A percentile compares a stretch with the other conserved stretches of the same genome.
Conservation (phyloP, 106 monocot genomes). For the Dendrobium officinale region DNA sequence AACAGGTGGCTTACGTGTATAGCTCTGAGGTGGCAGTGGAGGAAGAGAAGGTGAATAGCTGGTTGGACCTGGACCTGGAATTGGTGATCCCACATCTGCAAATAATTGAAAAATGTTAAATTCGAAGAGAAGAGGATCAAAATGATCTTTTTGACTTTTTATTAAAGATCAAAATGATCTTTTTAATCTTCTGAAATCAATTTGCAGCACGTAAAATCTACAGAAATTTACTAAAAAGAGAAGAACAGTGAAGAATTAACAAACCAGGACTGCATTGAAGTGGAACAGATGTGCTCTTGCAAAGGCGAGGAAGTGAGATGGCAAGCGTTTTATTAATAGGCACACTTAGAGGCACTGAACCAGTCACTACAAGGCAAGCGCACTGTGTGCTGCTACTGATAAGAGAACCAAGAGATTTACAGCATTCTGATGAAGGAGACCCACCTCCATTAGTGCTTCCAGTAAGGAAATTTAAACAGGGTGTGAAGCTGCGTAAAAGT, state of each 20-base stretch:
- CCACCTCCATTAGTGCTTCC: conserved; percentile 79
- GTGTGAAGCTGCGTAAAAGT: conserved; percentile 68
- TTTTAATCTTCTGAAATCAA: too few species aligned
- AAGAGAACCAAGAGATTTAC: conserved; percentile 38
- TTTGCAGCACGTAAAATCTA: too few species aligned
- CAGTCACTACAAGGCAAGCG: conserved; percentile 71
- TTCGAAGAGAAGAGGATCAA: not conserved
- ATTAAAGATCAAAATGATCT: too few species aligned
- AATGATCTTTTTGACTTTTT: too few species aligned
- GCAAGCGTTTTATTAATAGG: conserved; percentile 66
- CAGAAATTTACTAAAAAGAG: too few species aligned
- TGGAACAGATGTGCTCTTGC: conserved; percentile 42
- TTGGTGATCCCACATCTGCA: conserved; percentile 33
- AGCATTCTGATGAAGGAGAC: conserved; percentile 62
- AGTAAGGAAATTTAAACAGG: conserved; percentile 72
- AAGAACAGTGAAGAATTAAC: too few species aligned
- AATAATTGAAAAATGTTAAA: not conserved
- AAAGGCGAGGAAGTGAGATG: conserved; percentile 47
- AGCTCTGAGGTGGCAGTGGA: conserved; percentile 2
- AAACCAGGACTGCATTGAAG: conserved; percentile 46
- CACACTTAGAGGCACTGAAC: conserved; percentile 63
- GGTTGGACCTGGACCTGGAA: conserved; percentile 41
- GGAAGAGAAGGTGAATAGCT: not conserved
- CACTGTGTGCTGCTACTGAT: conserved; percentile 48
- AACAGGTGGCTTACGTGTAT: not conserved